Conservation (phyloP, 495 filamentous ascomycete genomes). For the Aspergillus bertholletiae region DNA sequence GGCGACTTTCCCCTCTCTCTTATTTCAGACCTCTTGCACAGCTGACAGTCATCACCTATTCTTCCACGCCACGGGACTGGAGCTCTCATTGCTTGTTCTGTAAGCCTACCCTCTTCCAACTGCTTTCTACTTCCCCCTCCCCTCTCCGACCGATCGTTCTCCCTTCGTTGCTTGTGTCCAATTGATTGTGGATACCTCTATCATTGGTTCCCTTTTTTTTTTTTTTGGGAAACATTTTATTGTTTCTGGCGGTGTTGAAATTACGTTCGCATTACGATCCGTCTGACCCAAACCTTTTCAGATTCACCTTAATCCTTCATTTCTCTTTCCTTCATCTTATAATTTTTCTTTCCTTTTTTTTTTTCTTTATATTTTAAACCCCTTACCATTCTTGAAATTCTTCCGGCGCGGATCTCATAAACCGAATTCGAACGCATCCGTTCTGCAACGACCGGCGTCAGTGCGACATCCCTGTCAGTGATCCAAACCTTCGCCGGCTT, state of each 20-base stretch:
- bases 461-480: conserved; percentile 41
- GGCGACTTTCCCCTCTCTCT: not conserved
- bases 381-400: conserved; percentile 9
- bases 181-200: not conserved
- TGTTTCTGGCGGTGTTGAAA: not conserved
- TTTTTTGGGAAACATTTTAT: not conserved
- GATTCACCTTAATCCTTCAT: conserved; percentile 3
- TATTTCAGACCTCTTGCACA: not conserved
- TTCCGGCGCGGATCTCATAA: conserved; percentile 5
- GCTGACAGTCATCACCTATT: conserved; percentile 8
- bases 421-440: conserved; percentile 12
- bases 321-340: not conserved
- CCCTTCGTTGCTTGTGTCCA: not conserved
- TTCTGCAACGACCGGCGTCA: conserved; percentile 27
- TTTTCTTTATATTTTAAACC: too few species aligned
- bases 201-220: not conserved
- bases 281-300: not conserved
- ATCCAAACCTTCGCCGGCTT: conserved; percentile 30
- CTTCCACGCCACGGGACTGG: conserved; percentile 12
- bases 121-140: too few species aligned
- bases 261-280: not conserved
- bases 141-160: not conserved
- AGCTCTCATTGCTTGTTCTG: conserved; percentile 10
- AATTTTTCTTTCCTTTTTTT: not conserved
- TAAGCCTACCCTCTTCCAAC: conserved; percentile 4